These are phyloP conservation scores for Quercus gilva DNA, from an alignment of 306 rosid genomes.

Conservation along the genomic window DNA sequence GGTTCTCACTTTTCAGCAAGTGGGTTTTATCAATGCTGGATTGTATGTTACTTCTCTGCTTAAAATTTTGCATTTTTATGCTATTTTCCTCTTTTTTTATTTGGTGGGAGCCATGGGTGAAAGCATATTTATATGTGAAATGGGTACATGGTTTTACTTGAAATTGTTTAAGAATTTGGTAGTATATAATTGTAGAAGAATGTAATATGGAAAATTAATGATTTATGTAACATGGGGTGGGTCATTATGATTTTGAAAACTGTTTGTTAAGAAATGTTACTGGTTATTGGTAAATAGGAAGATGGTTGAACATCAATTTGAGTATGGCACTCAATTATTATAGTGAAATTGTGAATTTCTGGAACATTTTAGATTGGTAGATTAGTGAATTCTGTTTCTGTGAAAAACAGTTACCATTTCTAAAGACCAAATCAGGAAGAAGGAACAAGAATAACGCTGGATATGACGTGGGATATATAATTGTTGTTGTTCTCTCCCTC, in stretches of 20 bases:
- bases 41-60: neutral
- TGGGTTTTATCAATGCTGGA: conserved; percentile 2
- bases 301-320: too few relatives aligned
- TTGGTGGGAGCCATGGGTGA: neutral
- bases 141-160: conserved; percentile 4
- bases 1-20: neutral
- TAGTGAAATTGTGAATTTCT: too few relatives aligned
- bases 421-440: too few relatives aligned
- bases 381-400: too few relatives aligned
- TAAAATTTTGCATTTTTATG: neutral
- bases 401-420: too few relatives aligned
- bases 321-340: too few relatives aligned
- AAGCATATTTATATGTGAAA: neutral
- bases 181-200: neutral
- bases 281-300: too few relatives aligned
- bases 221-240: neutral
- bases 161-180: neutral
- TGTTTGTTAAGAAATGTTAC: too few relatives aligned
- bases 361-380: too few relatives aligned
- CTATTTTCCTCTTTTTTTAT: neutral
- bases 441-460: too few relatives aligned
- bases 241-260: neutral
- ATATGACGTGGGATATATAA: too few relatives aligned
- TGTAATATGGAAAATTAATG: neutral
- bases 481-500: too few relatives aligned